phyloP scores from a whole-genome alignment of 768 basidiomycete species.

The Rhizopogon sp. region DNA sequence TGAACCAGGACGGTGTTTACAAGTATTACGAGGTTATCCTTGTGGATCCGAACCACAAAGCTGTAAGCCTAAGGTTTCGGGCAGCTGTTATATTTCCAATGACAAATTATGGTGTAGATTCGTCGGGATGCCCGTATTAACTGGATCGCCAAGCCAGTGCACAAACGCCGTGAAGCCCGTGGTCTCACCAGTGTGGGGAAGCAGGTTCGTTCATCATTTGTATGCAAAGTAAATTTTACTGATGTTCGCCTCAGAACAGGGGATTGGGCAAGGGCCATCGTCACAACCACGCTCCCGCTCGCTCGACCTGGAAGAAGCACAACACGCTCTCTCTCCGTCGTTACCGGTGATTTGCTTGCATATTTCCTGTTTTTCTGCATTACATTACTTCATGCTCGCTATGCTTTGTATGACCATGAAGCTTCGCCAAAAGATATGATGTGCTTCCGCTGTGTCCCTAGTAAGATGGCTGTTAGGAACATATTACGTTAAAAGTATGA shows the following conservation, averaged over 20 bases:
- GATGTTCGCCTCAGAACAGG: conserved; percentile 64
- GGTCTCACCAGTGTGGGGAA: conserved; percentile 97
- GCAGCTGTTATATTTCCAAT: not conserved
- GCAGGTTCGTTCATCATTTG: conserved; percentile 49
- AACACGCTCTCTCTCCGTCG: conserved; percentile 93
- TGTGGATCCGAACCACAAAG: conserved; percentile 93
- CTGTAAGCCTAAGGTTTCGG: conserved; percentile 47
- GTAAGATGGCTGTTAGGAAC: too few relatives aligned
- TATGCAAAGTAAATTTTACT: not conserved
- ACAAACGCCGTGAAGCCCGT: conserved; percentile 97
- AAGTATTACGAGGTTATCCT: conserved; percentile 99
- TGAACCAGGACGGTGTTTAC: conserved; percentile 98
- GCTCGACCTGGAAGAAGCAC: conserved; percentile 96
- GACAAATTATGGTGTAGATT: conserved; percentile 46
- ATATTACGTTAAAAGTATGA: too few relatives aligned
- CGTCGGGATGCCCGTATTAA: conserved; percentile 96
- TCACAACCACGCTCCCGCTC: conserved; percentile 88
- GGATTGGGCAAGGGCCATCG: conserved; percentile 94
- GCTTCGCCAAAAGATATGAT: conserved; percentile 6
- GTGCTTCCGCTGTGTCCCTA: not conserved
- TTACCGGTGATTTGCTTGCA: conserved; percentile 58
- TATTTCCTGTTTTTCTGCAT: conserved; percentile 3
- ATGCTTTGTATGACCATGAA: conserved; percentile 16
- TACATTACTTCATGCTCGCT: conserved; percentile 22
- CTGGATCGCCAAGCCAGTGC: conserved; percentile 98